These are phyloP conservation scores for Termitomyces sp. DNA, from an alignment of 768 basidiomycete genomes.

Conservation along the genomic window DNA sequence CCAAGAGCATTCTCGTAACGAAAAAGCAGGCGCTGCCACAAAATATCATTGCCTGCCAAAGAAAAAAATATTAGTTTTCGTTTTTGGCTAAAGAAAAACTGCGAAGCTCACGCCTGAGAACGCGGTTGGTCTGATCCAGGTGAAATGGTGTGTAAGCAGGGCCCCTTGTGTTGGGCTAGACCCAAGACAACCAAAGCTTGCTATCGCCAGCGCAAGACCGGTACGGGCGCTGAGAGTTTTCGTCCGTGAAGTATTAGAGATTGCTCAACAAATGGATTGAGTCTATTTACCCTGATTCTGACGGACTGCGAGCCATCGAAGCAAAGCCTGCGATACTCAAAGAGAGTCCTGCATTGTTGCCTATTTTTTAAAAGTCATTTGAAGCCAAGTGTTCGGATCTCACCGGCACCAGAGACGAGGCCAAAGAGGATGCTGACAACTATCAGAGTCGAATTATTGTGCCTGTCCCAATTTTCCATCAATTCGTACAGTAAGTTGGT, in stretches of 20 bases:
- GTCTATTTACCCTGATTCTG: constrained; percentile 29
- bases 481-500: background rate
- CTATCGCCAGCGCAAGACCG: constrained; percentile 28
- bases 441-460: constrained; percentile 28
- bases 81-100: too few species aligned
- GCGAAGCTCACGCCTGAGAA: constrained; percentile 15
- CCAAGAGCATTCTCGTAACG: background rate
- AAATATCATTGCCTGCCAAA: background rate
- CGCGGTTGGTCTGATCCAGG: constrained; percentile 27
- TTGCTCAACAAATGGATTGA: background rate
- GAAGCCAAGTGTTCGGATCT: constrained; percentile 1
- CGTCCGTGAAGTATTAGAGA: background rate
- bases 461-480: constrained; percentile 14
- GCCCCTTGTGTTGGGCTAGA: constrained; percentile 32
- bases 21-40: background rate
- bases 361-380: background rate
- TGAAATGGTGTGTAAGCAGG: constrained; percentile 22
- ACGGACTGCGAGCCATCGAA: constrained; percentile 24
- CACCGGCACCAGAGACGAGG: constrained; percentile 41
- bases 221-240: constrained; percentile 24
- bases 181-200: constrained; percentile 26
- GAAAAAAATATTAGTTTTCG: too few species aligned
- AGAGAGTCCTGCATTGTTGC: background rate
- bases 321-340: constrained; percentile 13
- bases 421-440: constrained; percentile 42